Evolutionary conservation across 768 basidiomycete genomes (phyloP).

Genomic region (Xerocomellus chrysenteron): DNA sequence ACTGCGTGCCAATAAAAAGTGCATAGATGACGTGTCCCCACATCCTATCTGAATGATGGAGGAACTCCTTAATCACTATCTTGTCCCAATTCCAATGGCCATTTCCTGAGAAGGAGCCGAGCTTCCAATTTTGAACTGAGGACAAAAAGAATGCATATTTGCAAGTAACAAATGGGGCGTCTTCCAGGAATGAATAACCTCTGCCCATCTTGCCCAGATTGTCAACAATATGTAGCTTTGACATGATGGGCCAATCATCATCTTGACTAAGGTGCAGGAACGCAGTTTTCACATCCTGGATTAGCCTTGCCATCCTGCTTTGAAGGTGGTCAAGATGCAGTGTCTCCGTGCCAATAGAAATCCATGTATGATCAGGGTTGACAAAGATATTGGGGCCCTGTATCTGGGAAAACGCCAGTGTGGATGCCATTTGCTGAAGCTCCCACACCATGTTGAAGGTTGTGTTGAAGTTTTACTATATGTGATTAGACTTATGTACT

Average conservation of each 20-base stretch:
- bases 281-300: neutral
- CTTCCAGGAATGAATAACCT: conserved; percentile 3
- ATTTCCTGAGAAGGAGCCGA: neutral
- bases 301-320: neutral
- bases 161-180: neutral
- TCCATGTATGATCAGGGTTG: neutral
- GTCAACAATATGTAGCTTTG: fast-evolving
- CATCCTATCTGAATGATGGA: neutral
- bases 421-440: conserved; percentile 3
- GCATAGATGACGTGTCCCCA: neutral
- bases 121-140: neutral
- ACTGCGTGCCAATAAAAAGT: neutral
- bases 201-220: neutral
- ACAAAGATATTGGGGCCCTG: conserved; percentile 4
- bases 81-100: neutral
- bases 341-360: neutral
- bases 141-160: neutral
- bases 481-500: too few species aligned
- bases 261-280: neutral
- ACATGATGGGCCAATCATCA: neutral
- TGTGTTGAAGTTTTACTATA: neutral
- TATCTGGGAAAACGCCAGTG: neutral
- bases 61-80: neutral
- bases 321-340: neutral
- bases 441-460: conserved; percentile 12